Evolutionary conservation across 164 flowering plant species (phyloP).

Genomic region (Berberis vulgaris): DNA sequence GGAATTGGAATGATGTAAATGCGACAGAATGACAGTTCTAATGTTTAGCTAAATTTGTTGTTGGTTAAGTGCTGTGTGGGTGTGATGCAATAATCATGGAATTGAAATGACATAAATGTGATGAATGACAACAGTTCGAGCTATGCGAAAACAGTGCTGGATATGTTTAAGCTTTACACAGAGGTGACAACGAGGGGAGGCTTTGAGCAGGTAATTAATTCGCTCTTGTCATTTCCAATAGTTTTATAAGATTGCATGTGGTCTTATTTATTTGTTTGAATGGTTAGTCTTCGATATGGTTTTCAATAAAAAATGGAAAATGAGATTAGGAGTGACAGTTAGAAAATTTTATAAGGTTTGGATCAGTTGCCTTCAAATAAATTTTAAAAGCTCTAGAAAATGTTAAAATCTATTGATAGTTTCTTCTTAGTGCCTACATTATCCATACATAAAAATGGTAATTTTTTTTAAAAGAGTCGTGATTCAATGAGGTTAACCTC

Average conservation of each 20-base stretch:
- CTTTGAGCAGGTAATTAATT: slow-evolving; percentile 21
- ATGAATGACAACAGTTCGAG: slow-evolving; percentile 20
- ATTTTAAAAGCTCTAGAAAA: no score
- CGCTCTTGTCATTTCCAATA: background rate
- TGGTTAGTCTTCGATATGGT: background rate
- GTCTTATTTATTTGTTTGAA: background rate
- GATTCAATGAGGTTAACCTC: no score
- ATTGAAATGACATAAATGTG: background rate
- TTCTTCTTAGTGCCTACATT: no score
- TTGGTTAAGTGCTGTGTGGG: background rate
- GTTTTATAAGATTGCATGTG: background rate
- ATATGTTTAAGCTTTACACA: slow-evolving; percentile 27
- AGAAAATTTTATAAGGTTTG: background rate
- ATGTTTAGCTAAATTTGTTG: no score
- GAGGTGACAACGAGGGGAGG: slow-evolving; percentile 44
- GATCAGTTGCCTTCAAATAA: background rate
- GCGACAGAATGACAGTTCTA: no score
- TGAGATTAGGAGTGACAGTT: background rate
- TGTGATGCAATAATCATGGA: background rate
- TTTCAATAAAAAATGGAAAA: no score
- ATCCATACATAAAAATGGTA: no score
- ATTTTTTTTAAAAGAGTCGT: no score
- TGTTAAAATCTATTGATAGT: no score
- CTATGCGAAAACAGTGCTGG: slow-evolving; percentile 16
- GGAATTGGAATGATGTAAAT: no score